Evolutionary conservation across 2,329 filamentous ascomycete genomes (phyloP).

Genomic region (Trichothecium roseum): DNA sequence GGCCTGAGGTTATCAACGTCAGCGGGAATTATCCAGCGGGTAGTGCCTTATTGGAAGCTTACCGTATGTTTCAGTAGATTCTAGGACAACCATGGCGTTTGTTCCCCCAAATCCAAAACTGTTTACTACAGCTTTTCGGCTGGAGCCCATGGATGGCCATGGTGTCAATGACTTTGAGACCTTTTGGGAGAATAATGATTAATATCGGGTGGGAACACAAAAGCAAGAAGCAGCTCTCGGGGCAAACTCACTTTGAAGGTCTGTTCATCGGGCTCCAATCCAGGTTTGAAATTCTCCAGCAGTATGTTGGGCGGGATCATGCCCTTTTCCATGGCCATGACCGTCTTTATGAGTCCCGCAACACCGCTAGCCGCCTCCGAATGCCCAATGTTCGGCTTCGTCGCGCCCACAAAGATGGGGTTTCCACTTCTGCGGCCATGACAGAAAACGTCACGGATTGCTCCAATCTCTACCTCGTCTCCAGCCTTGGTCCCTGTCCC

Average conservation of each 20-base stretch:
- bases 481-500: constrained; percentile 46
- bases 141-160: too few species aligned
- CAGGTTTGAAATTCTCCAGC: constrained; percentile 37
- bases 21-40: too few species aligned
- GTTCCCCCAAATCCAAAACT: constrained; percentile 35
- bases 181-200: too few species aligned
- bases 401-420: constrained; percentile 16
- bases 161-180: too few species aligned
- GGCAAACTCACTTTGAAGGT: too few species aligned
- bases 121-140: too few species aligned
- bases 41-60: too few species aligned
- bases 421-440: constrained; percentile 18
- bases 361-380: constrained; percentile 41
- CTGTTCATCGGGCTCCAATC: constrained; percentile 38
- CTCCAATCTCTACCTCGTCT: constrained; percentile 42
- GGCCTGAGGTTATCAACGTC: too few species aligned
- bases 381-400: constrained; percentile 31
- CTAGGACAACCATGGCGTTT: constrained; percentile 30
- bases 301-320: constrained; percentile 39
- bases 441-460: constrained; percentile 33
- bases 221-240: too few species aligned
- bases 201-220: too few species aligned
- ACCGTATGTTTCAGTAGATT: too few species aligned
- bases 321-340: constrained; percentile 38
- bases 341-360: constrained; percentile 39